Base-by-base conservation (phyloP, 1,284 basidiomycete species). In the Lentinula novae-zelandiae region DNA sequence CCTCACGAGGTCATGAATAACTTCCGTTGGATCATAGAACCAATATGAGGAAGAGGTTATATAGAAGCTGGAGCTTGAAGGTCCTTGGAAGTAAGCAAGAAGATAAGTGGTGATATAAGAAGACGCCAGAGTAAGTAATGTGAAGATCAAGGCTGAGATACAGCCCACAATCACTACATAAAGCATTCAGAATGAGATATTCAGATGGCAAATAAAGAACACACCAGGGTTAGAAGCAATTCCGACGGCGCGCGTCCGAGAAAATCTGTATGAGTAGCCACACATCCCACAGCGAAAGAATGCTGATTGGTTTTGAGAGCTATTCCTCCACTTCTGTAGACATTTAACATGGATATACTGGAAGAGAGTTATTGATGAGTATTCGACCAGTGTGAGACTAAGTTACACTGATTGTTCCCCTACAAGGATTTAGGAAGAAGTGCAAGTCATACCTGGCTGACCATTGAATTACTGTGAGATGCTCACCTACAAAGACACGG, bases 201-300 rank as follows among this genome's bases (percentile, higher is more conserved):
- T 33, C n/a, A 33, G 20, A 34, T 12, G 22, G 15, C 33, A 36
- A 7, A 36, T 22, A 40, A 56, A 56, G 31, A 34, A 72, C 80
- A 58, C 70, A 86, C 90, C 73, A 71, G 87, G 84, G 67, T 92
- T 92, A 12, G 85, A 85, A 31, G 88, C 91, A 58, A 92, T 75
- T 40, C 90, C 90, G 9, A 84, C 73, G 7, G 83, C 81, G 44
- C 75, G 78, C 2, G 90, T 91, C 48, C 90, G 81, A 7, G 84
- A 78, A 66, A 91, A 89, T 50, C 84, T 82, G 69, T 92, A 92
- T 62, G 79, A 78, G 67, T 91, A 93, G 54, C 79, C 82, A 67
- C 90, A 92, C 71, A 92, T 89, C 0, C 86, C 87, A 67, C 90
- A 92, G 5, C 81, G 75, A 73, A 85, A 91, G 76, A 90, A 92